These are phyloP conservation scores for Sporisorium graminicola DNA, from an alignment of 1,284 basidiomycete genomes.

Conservation along the genomic window DNA sequence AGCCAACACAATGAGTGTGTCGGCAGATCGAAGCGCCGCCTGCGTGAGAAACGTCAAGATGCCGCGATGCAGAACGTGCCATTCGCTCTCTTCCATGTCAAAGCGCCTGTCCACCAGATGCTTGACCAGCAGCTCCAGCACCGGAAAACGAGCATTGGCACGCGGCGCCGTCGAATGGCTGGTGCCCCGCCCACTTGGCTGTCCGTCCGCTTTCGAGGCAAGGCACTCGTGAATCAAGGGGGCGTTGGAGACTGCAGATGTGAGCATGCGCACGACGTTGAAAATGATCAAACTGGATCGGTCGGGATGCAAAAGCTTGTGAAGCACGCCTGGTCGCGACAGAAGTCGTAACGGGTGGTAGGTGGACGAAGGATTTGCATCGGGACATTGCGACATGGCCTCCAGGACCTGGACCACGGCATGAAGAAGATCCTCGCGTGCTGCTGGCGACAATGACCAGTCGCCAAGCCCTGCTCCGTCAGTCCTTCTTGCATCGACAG, in stretches of 20 bases:
- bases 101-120: conserved; percentile 59
- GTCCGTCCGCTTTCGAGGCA: conserved; percentile 17
- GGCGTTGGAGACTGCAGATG: conserved; percentile 25
- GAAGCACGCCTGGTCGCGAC: conserved; percentile 26
- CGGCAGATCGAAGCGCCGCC: conserved; percentile 39
- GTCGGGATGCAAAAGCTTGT: conserved; percentile 40
- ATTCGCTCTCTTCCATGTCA: conserved; percentile 36
- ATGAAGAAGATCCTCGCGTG: conserved; percentile 35
- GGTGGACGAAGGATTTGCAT: conserved; percentile 7
- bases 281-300: conserved; percentile 24
- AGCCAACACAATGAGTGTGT: conserved; percentile 51
- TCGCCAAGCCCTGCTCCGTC: conserved; percentile 1
- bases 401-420: conserved; percentile 29
- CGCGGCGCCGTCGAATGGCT: conserved; percentile 8
- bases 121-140: conserved; percentile 57
- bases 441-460: conserved; percentile 22
- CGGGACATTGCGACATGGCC: conserved; percentile 26
- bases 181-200: neutral
- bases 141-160: conserved; percentile 44
- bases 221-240: conserved; percentile 43
- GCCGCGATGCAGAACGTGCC: conserved; percentile 38
- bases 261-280: conserved; percentile 34
- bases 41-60: conserved; percentile 48
- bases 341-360: conserved; percentile 31
- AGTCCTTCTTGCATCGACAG: neutral